Evolutionary conservation across 2,329 filamentous ascomycete genomes (phyloP), one percentile per base, ranked within the genome.

Genomic region (Fonsecaea nubica): DNA sequence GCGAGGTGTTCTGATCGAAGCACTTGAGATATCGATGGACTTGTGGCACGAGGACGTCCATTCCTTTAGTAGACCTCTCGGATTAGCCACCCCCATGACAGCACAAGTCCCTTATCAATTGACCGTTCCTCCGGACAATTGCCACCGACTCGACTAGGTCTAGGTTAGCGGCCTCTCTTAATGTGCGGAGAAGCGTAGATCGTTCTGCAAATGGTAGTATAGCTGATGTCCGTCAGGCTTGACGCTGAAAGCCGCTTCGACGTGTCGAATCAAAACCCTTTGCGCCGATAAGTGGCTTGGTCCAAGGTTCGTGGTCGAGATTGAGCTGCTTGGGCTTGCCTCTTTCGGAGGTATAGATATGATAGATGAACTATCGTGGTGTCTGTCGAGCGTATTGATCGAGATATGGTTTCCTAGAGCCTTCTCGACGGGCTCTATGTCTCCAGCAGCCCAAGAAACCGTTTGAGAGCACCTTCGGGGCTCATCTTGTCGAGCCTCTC

Each of bases 401-500:
- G 25, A 55, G 18, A 18, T 5, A 10, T 48, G 5, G 42, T 48
- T 21, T 21, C 5, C 10, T 50, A 21, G 15, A 50, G 45, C 7
- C 9, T 18, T 50, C 25, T 50, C 25, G 18, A 15, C 45, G 48
- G 2, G 3, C 33, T 55, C 40, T 52, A 63, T 18, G 54, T 58
- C 32, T 58, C 54, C 25, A 67, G 36, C 15, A 50, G 30, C 13
- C 64, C 65, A 33, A 71, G 58, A 35, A 68, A 71, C 5, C 57
- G 62, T 53, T 38, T 45, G 18, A 71, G 58, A 5, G 68, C 56
- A 4, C 61, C 58, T 40, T 64, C 64, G 7, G 66, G 61, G 25
- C 30, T 67, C 69, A 71, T 65, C 32, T 60, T 53, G 1, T 61
- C 48, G 38, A 71, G 38, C 30, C 69, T 64, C 30, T 69, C 62